Percentiles rank a stretch among this genome's conserved stretches.
phyloP scores from a whole-genome alignment of 2,329 filamentous ascomycete genomes.

The Penicillium brasilianum region DNA sequence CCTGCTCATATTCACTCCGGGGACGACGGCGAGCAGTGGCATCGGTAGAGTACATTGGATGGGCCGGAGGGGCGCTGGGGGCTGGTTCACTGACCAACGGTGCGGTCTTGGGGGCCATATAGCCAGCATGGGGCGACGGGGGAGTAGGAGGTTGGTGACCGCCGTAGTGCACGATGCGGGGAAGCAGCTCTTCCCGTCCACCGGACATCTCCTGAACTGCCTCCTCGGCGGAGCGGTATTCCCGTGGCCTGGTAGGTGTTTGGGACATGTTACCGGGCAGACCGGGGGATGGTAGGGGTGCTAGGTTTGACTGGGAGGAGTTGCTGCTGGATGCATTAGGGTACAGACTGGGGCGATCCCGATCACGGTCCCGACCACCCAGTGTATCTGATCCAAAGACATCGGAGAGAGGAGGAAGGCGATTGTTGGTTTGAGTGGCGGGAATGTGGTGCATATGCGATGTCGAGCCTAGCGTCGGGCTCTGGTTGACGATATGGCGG shows the following conservation, averaged over 20 bases:
- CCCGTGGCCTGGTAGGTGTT: constrained; percentile 69
- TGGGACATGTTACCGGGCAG: constrained; percentile 63
- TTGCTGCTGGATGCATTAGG: constrained; percentile 66
- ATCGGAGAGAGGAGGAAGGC: constrained; percentile 89
- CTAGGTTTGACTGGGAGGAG: constrained; percentile 68
- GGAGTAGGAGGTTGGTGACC: constrained; percentile 93
- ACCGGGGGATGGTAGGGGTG: constrained; percentile 76
- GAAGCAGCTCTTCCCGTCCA: constrained; percentile 88
- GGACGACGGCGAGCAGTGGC: constrained; percentile 67
- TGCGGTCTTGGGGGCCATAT: constrained; percentile 37
- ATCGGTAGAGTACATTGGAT: constrained; percentile 50
- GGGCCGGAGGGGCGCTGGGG: constrained; percentile 65
- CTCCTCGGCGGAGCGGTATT: constrained; percentile 95
- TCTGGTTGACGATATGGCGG: constrained; percentile 78
- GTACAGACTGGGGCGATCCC: constrained; percentile 44
- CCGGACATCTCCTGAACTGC: constrained; percentile 88
- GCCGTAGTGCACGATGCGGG: constrained; percentile 93
- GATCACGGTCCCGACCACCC: constrained; percentile 47
- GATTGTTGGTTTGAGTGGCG: constrained; percentile 86
- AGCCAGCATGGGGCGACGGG: constrained; percentile 65
- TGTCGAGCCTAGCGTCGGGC: constrained; percentile 79
- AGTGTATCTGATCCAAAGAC: constrained; percentile 84
- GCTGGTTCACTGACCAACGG: constrained; percentile 55
- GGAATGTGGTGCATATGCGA: constrained; percentile 91
- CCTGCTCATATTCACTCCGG: constrained; percentile 86